Conservation (phyloP, 768 basidiomycete species). For the Mycena olivaceomarginata region DNA sequence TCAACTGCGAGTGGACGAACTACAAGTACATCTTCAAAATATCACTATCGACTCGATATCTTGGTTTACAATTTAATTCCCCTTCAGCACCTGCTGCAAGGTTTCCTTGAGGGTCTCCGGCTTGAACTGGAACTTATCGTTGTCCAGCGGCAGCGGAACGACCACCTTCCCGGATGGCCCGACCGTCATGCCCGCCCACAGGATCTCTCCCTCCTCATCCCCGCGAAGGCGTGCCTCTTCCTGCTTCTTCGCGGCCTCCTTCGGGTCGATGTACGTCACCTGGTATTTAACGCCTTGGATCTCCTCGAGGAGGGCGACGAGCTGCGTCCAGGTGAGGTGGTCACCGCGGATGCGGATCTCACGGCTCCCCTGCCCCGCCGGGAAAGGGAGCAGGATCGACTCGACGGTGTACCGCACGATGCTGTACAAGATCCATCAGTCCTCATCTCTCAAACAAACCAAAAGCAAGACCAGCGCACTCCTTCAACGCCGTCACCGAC, state of each 20-base stretch:
- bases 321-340: constrained; percentile 17
- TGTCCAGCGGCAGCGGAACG: constrained; percentile 19
- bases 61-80: background rate
- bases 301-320: constrained; percentile 19
- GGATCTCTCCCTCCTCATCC: constrained; percentile 10
- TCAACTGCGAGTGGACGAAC: no score
- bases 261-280: constrained; percentile 15
- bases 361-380: background rate
- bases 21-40: no score
- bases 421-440: no score
- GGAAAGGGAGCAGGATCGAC: no score
- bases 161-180: constrained; percentile 5
- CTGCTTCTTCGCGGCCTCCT: constrained; percentile 4
- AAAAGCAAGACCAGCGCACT: no score
- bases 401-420: no score
- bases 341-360: constrained; percentile 23
- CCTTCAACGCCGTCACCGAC: no score
- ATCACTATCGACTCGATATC: no score
- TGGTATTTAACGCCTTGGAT: constrained; percentile 28
- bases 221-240: constrained; percentile 13
- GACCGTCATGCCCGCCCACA: constrained; percentile 17
- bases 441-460: no score
- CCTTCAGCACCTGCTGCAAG: constrained; percentile 5
- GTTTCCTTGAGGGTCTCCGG: constrained; percentile 20
- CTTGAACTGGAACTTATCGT: constrained; percentile 23